These are phyloP conservation scores for Trametes cinnabarina DNA, from an alignment of 768 basidiomycete species.

Conservation along the genomic window DNA sequence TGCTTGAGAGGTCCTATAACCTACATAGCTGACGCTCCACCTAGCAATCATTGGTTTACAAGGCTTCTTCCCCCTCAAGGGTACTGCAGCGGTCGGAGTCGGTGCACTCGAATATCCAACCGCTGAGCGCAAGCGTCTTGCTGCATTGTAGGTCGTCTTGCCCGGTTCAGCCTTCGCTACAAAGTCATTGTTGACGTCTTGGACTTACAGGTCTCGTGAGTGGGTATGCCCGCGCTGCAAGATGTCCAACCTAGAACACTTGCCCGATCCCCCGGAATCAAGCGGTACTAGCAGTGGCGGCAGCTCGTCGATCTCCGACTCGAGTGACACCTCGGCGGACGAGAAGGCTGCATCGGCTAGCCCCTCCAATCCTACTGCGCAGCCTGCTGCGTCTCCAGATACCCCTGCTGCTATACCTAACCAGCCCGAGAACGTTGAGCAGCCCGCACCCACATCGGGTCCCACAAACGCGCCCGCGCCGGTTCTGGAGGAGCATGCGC, in stretches of 20 bases:
- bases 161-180: neutral
- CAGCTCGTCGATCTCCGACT: neutral
- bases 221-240: constrained; percentile 80
- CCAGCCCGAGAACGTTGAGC: neutral
- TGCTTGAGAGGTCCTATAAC: neutral
- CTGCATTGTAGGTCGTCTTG: constrained; percentile 56
- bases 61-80: constrained; percentile 86
- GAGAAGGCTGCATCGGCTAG: neutral
- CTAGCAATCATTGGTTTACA: constrained; percentile 84
- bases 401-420: neutral
- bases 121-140: constrained; percentile 74
- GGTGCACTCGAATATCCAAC: constrained; percentile 82
- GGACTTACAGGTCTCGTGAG: constrained; percentile 67
- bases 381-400: constrained; percentile 3
- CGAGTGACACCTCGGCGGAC: neutral
- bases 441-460: neutral
- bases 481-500: neutral
- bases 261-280: constrained; percentile 59
- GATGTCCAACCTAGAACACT: constrained; percentile 60
- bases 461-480: neutral
- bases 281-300: neutral
- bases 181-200: neutral
- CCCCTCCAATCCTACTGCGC: neutral
- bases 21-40: constrained; percentile 6
- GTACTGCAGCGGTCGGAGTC: constrained; percentile 82